phyloP scores from a whole-genome alignment of 306 rosid species.

The Sphenostylis stenocarpa region DNA sequence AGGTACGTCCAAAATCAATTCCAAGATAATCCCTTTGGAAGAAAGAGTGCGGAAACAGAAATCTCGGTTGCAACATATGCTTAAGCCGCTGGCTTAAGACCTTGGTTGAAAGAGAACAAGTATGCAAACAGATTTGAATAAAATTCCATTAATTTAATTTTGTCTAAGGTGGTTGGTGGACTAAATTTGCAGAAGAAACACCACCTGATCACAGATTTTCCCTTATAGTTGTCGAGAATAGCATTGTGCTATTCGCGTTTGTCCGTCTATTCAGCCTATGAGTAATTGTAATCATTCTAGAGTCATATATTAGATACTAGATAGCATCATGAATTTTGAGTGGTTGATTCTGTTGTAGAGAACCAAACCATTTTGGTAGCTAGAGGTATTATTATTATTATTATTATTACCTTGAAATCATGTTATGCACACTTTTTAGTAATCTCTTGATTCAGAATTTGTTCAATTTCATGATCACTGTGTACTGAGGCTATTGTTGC shows the following conservation, averaged over 20 bases:
- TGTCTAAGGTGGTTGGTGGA: neutral
- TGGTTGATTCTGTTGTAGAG: neutral
- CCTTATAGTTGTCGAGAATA: neutral
- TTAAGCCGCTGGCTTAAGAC: constrained; percentile 41
- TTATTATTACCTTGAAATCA: neutral
- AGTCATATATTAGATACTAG: neutral
- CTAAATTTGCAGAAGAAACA: neutral
- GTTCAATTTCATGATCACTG: neutral
- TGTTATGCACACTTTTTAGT: neutral
- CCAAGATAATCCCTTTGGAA: constrained; percentile 47
- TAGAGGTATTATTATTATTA: neutral
- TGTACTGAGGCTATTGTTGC: neutral
- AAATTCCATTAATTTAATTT: neutral
- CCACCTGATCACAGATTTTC: neutral
- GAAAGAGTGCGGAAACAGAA: constrained; percentile 58
- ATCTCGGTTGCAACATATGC: constrained; percentile 53
- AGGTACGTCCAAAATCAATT: constrained; percentile 36
- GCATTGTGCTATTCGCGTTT: neutral
- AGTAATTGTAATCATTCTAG: neutral
- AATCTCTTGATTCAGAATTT: neutral
- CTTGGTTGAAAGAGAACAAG: neutral
- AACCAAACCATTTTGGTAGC: constrained; percentile 1
- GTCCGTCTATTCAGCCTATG: neutral
- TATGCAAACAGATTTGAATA: neutral
- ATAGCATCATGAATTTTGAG: neutral